phyloP scores from a whole-genome alignment of 2,329 filamentous ascomycete species.

The Xylariales sp. region DNA sequence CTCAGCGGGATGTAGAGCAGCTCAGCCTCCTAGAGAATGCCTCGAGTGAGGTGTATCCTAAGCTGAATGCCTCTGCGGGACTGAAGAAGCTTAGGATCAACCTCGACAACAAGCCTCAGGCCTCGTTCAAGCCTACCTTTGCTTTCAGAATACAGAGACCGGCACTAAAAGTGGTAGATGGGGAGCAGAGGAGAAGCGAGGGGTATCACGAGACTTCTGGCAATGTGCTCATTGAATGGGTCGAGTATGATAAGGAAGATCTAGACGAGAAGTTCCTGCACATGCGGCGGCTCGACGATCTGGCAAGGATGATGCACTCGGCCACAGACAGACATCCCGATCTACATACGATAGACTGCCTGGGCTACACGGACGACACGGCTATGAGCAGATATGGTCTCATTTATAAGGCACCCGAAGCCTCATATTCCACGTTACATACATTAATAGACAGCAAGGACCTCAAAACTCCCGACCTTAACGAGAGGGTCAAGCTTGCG shows the following conservation, averaged over 20 bases:
- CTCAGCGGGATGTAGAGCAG: slow-evolving; percentile 34
- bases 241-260: slow-evolving; percentile 37
- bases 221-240: slow-evolving; percentile 39
- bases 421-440: slow-evolving; percentile 33
- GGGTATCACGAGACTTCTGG: slow-evolving; percentile 27
- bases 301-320: slow-evolving; percentile 42
- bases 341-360: slow-evolving; percentile 41
- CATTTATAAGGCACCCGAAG: slow-evolving; percentile 32
- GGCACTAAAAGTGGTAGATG: slow-evolving; percentile 19
- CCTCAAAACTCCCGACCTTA: slow-evolving; percentile 39
- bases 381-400: slow-evolving; percentile 35
- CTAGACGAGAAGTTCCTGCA: slow-evolving; percentile 37
- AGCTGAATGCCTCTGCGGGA: slow-evolving; percentile 35
- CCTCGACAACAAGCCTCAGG: slow-evolving; percentile 35
- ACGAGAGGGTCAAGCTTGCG: slow-evolving; percentile 36
- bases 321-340: slow-evolving; percentile 39
- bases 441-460: slow-evolving; percentile 32
- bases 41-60: slow-evolving; percentile 34
- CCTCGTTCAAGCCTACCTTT: slow-evolving; percentile 36
- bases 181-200: slow-evolving; percentile 9
- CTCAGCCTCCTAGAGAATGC: slow-evolving; percentile 37
- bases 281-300: slow-evolving; percentile 39
- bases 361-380: slow-evolving; percentile 41
- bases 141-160: slow-evolving; percentile 32
- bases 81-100: slow-evolving; percentile 43